These are phyloP conservation scores for Ballota nigra DNA, from an alignment of 257 asterid species.

Conservation along the genomic window DNA sequence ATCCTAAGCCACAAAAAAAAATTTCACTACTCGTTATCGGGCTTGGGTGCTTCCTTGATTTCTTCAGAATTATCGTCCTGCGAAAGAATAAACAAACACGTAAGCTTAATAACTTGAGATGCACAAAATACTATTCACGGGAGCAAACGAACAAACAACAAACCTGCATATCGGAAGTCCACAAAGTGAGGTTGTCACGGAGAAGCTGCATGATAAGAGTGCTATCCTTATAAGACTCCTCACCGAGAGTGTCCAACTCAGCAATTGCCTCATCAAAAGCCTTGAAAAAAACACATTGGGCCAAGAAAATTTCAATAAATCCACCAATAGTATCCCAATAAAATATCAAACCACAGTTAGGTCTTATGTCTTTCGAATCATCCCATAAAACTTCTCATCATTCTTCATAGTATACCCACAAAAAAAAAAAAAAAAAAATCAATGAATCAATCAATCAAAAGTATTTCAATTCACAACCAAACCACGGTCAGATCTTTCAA, in stretches of 20 bases:
- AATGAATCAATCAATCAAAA: not conserved
- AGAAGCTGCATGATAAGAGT: conserved; percentile 96
- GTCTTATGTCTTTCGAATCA: not conserved
- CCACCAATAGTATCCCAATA: not conserved
- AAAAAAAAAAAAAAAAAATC: no score
- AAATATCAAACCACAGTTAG: not conserved
- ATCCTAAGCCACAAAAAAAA: conserved; percentile 29
- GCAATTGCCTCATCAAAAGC: conserved; percentile 95
- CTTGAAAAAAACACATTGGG: conserved; percentile 30
- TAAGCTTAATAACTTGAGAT: not conserved
- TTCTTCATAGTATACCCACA: not conserved
- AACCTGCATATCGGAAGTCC: conserved; percentile 97
- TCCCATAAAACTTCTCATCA: not conserved
- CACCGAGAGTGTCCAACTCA: conserved; percentile 89
- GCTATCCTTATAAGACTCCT: conserved; percentile 95
- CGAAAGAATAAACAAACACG: conserved; percentile 16
- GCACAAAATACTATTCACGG: no score
- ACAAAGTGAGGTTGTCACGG: conserved; percentile 87
- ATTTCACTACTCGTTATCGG: conserved; percentile 66
- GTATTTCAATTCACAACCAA: not conserved
- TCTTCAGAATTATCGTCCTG: conserved; percentile 86
- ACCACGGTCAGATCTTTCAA: not conserved
- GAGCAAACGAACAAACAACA: not conserved
- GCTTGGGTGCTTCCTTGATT: conserved; percentile 78
- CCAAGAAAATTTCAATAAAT: not conserved